These are phyloP conservation scores for Triangularia setosa DNA, from an alignment of 2,329 filamentous ascomycete species.

Conservation along the genomic window DNA sequence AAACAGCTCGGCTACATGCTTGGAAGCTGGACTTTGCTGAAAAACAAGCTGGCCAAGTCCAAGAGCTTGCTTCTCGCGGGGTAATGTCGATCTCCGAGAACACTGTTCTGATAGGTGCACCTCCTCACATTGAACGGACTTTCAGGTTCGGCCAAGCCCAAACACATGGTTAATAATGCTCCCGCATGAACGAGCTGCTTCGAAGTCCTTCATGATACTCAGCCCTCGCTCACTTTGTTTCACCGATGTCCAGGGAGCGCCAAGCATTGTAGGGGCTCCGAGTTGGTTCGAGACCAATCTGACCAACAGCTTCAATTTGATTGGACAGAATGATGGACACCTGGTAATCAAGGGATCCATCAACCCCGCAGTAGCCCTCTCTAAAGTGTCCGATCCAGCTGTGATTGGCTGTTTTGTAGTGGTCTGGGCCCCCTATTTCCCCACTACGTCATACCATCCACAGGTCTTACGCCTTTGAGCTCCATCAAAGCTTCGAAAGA, in stretches of 20 bases:
- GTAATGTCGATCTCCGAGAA: not conserved
- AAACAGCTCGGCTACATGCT: not conserved
- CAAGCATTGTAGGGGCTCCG: not conserved
- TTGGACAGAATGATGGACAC: not conserved
- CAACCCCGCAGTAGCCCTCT: not conserved
- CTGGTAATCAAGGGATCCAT: not conserved
- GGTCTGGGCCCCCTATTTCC: not conserved
- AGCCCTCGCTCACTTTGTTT: not conserved
- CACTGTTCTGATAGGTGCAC: no score
- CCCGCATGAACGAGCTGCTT: not conserved
- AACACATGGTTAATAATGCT: not conserved
- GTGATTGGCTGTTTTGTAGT: not conserved
- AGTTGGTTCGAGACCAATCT: slow-evolving; percentile 6
- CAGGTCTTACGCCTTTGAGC: not conserved
- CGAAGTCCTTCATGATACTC: not conserved
- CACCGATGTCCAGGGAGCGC: not conserved
- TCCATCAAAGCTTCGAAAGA: slow-evolving; percentile 3
- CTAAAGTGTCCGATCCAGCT: not conserved
- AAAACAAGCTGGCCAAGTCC: not conserved
- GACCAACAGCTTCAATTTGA: slow-evolving; percentile 4
- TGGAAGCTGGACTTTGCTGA: not conserved
- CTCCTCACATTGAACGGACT: not conserved
- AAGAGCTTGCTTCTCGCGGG: not conserved
- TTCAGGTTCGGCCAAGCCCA: not conserved
- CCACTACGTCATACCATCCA: slow-evolving; percentile 19